phyloP scores from a whole-genome alignment of 805 yeast species.

The Ogataea methanolica region DNA sequence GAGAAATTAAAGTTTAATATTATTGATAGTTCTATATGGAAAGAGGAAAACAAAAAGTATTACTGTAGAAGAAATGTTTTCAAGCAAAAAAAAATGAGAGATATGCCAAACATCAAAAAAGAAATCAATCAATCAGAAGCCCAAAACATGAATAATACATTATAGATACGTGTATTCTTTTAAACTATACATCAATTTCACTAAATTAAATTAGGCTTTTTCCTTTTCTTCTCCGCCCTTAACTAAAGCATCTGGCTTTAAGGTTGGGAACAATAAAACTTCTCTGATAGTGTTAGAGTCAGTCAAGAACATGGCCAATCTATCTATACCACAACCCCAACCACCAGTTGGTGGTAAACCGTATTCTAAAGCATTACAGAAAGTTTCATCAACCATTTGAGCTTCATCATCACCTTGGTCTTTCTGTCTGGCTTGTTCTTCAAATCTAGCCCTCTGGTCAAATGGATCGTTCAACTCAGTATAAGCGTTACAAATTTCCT shows the following conservation, averaged over 20 bases:
- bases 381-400: slow-evolving; percentile 91
- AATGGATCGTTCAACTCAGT: slow-evolving; percentile 99
- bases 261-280: slow-evolving; percentile 95
- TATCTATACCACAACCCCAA: slow-evolving; percentile 99
- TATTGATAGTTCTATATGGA: too few species aligned
- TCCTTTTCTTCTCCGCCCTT: slow-evolving; percentile 31
- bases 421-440: slow-evolving; percentile 98
- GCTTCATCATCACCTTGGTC: slow-evolving; percentile 99
- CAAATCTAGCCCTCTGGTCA: slow-evolving; percentile 95
- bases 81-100: neutral
- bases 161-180: neutral
- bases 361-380: slow-evolving; percentile 96
- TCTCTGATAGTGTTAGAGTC: slow-evolving; percentile 96
- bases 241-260: slow-evolving; percentile 77
- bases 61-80: neutral
- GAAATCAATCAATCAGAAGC: neutral
- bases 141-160: neutral
- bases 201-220: slow-evolving; percentile 6
- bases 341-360: slow-evolving; percentile 99
- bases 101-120: too few species aligned
- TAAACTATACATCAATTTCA: too few species aligned
- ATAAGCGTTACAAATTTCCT: slow-evolving; percentile 97
- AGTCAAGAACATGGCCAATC: slow-evolving; percentile 97
- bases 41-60: too few species aligned
- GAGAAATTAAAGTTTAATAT: too few species aligned